phyloP scores from a whole-genome alignment of 345 rosid genomes.

The Excoecaria agallocha region DNA sequence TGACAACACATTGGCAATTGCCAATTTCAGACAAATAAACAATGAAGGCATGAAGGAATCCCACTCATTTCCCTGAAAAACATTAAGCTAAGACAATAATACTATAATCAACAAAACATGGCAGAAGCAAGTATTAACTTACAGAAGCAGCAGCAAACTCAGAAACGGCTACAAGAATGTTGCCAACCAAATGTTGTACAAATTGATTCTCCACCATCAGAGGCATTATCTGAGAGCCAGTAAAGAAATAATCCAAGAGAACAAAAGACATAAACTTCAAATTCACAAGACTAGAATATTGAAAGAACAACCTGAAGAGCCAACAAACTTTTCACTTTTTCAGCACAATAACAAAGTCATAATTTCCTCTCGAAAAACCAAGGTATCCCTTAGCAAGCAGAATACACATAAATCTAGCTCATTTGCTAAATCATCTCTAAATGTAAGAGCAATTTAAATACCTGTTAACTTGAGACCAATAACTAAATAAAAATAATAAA shows the following conservation, averaged over 20 bases:
- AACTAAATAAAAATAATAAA: too few relatives aligned
- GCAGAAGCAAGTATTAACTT: constrained; percentile 25
- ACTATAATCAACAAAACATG: background rate
- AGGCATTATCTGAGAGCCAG: constrained; percentile 44
- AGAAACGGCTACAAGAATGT: constrained; percentile 48
- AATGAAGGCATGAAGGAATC: constrained; percentile 39
- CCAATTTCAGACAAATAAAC: constrained; percentile 46
- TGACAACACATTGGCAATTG: constrained; percentile 25
- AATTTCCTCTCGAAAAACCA: background rate
- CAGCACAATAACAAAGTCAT: background rate
- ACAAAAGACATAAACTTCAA: background rate
- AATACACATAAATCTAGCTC: background rate
- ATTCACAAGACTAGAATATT: background rate
- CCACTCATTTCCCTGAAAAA: constrained; percentile 56
- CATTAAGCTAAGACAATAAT: background rate
- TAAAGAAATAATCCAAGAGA: background rate
- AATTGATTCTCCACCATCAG: constrained; percentile 41
- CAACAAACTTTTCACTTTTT: background rate
- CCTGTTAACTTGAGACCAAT: background rate
- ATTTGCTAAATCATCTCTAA: background rate
- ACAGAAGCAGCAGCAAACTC: constrained; percentile 49
- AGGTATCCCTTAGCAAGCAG: background rate
- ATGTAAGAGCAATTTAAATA: too few relatives aligned
- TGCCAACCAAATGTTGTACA: constrained; percentile 62
- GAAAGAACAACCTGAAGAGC: background rate